Base-by-base conservation (phyloP, 2,329 filamentous ascomycete genomes). In the Bisporella sp. region DNA sequence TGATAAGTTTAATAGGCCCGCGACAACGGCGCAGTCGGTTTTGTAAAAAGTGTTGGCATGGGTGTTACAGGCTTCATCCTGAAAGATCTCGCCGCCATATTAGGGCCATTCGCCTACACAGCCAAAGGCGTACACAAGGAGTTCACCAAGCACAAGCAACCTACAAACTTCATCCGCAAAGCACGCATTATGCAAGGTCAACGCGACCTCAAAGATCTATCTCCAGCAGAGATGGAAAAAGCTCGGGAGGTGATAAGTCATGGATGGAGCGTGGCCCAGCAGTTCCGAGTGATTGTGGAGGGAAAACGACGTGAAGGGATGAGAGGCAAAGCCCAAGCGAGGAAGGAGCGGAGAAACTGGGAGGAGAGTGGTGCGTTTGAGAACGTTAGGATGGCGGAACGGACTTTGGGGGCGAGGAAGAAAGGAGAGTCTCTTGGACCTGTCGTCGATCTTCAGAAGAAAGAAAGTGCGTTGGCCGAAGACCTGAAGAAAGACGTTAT, bases 161-260 rank as follows among this genome's bases (percentile, higher is more conserved):
- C 81, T 0, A 70, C 73, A 1, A 70, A 70, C 28, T 74, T 75
- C 49, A 68, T 85, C 11, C 74, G 81, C 1, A 72, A 74, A 29
- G 79, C 78, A 1, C 73, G 81, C 4, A 82, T 85, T 30, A 64
- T 73, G 0, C 79, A 85, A 59, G 81, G 79, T 1, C 74, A 76
- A 53, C 66, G 73, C 4, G 76, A 80, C 44, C 47, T 70, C 4
- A 49, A 60, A 0, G 58, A 52, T 4, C 57, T 78, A 1, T 49
- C 58, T 4, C 57, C 62, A 1, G 57, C 63, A 8, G 68, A 73
- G 35, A 60, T 60, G 32, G 62, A 57, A 31, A 51, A 50, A 6
- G 46, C 60, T 5, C 50, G 57, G 50, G 54, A 71, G 53, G 62
- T 66, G 8, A 68, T 73, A 1, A 55, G 64, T 1, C 56, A 64